Conservation (phyloP, 805 yeast genomes). For the Lachancea mirantina region DNA sequence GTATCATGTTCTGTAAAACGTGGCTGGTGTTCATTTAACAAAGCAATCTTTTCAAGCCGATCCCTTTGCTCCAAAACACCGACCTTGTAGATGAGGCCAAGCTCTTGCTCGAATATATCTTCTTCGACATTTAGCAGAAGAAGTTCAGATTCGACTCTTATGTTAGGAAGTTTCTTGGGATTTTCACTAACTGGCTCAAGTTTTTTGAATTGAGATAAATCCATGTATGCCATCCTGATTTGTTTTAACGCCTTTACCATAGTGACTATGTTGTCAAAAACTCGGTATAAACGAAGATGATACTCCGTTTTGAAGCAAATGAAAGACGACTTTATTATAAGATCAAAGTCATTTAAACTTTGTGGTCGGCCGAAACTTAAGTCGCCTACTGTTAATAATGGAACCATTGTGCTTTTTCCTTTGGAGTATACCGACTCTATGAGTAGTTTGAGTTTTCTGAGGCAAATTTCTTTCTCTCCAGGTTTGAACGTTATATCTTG, state of each 20-base stretch:
- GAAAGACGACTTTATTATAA: conserved; percentile 13
- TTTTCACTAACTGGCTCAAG: conserved; percentile 23
- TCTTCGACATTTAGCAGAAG: conserved; percentile 49
- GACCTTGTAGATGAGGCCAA: conserved; percentile 49
- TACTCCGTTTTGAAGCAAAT: conserved; percentile 29
- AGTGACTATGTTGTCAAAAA: conserved; percentile 44
- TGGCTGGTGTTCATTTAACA: conserved; percentile 20
- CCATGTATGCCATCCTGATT: conserved; percentile 36
- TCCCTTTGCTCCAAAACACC: conserved; percentile 52
- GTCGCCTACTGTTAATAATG: conserved; percentile 16
- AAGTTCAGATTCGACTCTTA: conserved; percentile 36
- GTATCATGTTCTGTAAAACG: conserved; percentile 3
- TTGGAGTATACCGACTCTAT: conserved; percentile 28
- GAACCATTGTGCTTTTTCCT: conserved; percentile 15
- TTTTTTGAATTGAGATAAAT: conserved; percentile 24
- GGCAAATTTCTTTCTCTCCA: conserved; percentile 3
- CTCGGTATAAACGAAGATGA: conserved; percentile 38
- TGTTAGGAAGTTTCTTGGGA: conserved; percentile 34
- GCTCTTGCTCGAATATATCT: conserved; percentile 58
- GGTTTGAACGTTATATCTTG: conserved; percentile 9
- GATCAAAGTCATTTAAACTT: no score
- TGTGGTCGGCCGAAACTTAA: background rate
- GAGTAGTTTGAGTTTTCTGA: conserved; percentile 12
- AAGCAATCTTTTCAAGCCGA: conserved; percentile 36
- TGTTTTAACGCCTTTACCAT: conserved; percentile 43